Percentiles rank a stretch among this genome's conserved stretches.
These are phyloP conservation scores for Alternaria triticina DNA, from an alignment of 2,329 filamentous ascomycete genomes.

Conservation along the genomic window DNA sequence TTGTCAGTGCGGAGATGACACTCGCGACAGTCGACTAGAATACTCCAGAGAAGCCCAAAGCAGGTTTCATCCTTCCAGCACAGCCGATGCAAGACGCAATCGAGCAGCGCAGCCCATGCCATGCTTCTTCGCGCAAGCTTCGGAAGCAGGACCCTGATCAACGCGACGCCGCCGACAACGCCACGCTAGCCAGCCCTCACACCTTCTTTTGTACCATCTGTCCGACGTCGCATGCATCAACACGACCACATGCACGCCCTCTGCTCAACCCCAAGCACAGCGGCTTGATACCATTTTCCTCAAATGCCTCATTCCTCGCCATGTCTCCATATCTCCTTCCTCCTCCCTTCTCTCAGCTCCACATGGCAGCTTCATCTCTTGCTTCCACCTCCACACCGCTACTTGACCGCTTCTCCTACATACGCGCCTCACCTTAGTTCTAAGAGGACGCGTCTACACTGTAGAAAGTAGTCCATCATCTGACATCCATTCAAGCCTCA, in stretches of 20 bases:
- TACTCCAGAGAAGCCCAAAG: not conserved
- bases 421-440: slow-evolving; percentile 4
- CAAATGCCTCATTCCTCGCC: slow-evolving; percentile 4
- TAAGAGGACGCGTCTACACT: slow-evolving; percentile 17
- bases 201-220: slow-evolving; percentile 4
- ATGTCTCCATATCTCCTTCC: not conserved
- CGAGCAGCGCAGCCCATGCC: not conserved
- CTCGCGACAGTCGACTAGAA: not conserved
- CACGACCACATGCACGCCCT: slow-evolving; percentile 19
- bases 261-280: not conserved
- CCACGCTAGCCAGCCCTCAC: slow-evolving; percentile 4
- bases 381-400: slow-evolving; percentile 18
- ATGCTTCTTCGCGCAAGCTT: not conserved
- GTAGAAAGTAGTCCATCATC: slow-evolving; percentile 30
- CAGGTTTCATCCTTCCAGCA: slow-evolving; percentile 14
- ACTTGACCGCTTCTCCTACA: slow-evolving; percentile 32
- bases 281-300: not conserved
- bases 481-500: slow-evolving; percentile 30
- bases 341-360: slow-evolving; percentile 1
- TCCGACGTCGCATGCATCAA: slow-evolving; percentile 13
- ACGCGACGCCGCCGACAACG: not conserved
- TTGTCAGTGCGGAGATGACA: slow-evolving; percentile 11
- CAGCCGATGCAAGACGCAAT: slow-evolving; percentile 7
- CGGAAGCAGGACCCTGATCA: slow-evolving; percentile 15
- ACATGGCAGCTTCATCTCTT: slow-evolving; percentile 1